Evolutionary conservation across 345 rosid genomes (phyloP).

Genomic region (Gossypium raimondii): DNA sequence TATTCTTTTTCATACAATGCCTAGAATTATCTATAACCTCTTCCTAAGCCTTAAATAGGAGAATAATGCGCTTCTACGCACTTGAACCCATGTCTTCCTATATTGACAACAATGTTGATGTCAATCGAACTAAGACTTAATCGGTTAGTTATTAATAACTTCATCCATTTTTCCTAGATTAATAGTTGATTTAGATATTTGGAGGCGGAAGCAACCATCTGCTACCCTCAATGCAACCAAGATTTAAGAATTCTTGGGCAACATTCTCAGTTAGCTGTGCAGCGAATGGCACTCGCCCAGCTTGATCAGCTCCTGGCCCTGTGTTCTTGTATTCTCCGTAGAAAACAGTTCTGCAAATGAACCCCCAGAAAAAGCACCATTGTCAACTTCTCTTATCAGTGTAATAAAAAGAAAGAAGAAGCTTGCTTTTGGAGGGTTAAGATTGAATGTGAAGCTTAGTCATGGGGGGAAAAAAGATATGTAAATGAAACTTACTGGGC

Average conservation of each 20-base stretch:
- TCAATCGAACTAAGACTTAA: no score
- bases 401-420: no score
- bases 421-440: background rate
- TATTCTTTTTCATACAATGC: no score
- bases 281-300: slow-evolving; percentile 26
- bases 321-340: slow-evolving; percentile 55
- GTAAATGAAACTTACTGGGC: slow-evolving; percentile 25
- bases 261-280: slow-evolving; percentile 31
- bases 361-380: background rate
- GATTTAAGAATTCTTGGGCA: slow-evolving; percentile 33
- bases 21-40: fast-evolving
- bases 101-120: no score
- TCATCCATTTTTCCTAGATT: no score
- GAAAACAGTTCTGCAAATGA: slow-evolving; percentile 31
- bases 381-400: no score
- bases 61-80: no score
- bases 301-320: slow-evolving; percentile 37
- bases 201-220: slow-evolving; percentile 78
- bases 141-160: no score
- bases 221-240: slow-evolving; percentile 44
- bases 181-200: background rate
- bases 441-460: background rate
- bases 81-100: no score
- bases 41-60: no score
- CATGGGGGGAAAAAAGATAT: background rate